These are phyloP conservation scores for Erodium maritimum DNA, from an alignment of 345 rosid species.

Conservation along the genomic window DNA sequence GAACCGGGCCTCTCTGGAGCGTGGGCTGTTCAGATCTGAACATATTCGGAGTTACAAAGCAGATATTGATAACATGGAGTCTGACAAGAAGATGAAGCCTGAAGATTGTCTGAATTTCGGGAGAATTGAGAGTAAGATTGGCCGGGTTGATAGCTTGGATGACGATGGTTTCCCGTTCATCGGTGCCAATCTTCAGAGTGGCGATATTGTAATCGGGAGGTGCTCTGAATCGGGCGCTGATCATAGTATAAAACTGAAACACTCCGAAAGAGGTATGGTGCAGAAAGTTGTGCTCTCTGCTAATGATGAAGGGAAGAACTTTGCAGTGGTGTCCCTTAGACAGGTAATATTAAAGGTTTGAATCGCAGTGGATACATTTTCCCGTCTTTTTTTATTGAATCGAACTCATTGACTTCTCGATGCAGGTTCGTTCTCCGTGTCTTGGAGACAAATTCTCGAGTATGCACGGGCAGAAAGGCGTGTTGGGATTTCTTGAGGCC, in stretches of 20 bases:
- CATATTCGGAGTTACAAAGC: constrained; percentile 85
- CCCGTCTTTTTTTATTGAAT: too few relatives aligned
- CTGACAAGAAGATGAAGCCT: constrained; percentile 43
- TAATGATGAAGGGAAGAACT: constrained; percentile 90
- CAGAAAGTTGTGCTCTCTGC: constrained; percentile 83
- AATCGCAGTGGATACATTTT: too few relatives aligned
- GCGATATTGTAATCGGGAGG: constrained; percentile 80
- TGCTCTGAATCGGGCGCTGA: constrained; percentile 73
- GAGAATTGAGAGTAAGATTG: constrained; percentile 53
- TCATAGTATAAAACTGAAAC: constrained; percentile 76
- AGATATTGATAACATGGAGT: constrained; percentile 68
- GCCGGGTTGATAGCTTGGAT: constrained; percentile 80
- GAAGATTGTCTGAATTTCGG: constrained; percentile 60
- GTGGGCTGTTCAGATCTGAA: constrained; percentile 86
- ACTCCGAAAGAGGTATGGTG: constrained; percentile 81
- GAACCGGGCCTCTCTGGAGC: constrained; percentile 82
- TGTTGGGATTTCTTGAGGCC: constrained; percentile 75
- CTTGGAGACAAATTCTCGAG: constrained; percentile 95
- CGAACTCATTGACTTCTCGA: neutral
- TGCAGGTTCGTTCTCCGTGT: constrained; percentile 73
- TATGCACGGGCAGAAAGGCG: constrained; percentile 99
- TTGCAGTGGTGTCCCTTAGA: constrained; percentile 71
- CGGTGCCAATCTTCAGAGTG: constrained; percentile 73
- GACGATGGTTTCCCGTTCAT: constrained; percentile 83
- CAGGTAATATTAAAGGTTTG: too few relatives aligned